Evolutionary conservation across 2,329 filamentous ascomycete genomes (phyloP).

Genomic region (Penicillium nordicum): DNA sequence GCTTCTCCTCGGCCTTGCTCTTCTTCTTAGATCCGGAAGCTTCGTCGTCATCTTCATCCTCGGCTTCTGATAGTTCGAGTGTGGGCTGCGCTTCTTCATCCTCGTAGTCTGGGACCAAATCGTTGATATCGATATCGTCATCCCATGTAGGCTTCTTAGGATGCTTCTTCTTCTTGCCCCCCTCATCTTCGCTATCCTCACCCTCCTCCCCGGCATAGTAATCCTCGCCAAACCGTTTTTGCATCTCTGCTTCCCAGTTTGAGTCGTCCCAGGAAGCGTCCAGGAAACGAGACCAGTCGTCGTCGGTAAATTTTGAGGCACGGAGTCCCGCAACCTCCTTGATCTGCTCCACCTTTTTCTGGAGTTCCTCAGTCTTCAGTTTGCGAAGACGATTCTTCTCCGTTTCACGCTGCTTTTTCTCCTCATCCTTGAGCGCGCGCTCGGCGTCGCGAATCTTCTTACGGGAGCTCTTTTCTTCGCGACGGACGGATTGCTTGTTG

Average conservation of each 20-base stretch:
- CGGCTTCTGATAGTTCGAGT: slow-evolving; percentile 56
- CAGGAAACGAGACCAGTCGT: slow-evolving; percentile 80
- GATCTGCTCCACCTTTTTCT: slow-evolving; percentile 81
- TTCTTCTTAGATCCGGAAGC: slow-evolving; percentile 49
- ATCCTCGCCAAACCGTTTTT: slow-evolving; percentile 77
- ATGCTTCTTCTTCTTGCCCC: slow-evolving; percentile 55
- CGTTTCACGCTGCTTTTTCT: slow-evolving; percentile 70
- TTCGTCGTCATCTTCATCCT: slow-evolving; percentile 39
- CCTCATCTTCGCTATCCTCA: slow-evolving; percentile 49
- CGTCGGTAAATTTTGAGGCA: slow-evolving; percentile 64
- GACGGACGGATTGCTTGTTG: slow-evolving; percentile 75
- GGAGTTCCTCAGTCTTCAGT: slow-evolving; percentile 85
- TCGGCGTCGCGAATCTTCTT: slow-evolving; percentile 77
- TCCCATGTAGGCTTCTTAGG: slow-evolving; percentile 88
- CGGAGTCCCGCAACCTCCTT: slow-evolving; percentile 80
- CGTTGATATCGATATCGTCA: slow-evolving; percentile 95
- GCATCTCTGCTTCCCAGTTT: slow-evolving; percentile 89
- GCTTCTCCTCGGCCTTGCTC: slow-evolving; percentile 48
- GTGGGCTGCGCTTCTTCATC: slow-evolving; percentile 63
- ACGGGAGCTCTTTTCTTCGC: slow-evolving; percentile 74
- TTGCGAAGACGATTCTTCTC: slow-evolving; percentile 82
- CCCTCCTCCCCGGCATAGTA: slow-evolving; percentile 69
- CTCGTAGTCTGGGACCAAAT: slow-evolving; percentile 82
- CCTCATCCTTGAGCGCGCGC: slow-evolving; percentile 70
- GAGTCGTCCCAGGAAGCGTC: slow-evolving; percentile 86